Conservation (phyloP, 768 basidiomycete genomes). For the Termitomyces sp. region DNA sequence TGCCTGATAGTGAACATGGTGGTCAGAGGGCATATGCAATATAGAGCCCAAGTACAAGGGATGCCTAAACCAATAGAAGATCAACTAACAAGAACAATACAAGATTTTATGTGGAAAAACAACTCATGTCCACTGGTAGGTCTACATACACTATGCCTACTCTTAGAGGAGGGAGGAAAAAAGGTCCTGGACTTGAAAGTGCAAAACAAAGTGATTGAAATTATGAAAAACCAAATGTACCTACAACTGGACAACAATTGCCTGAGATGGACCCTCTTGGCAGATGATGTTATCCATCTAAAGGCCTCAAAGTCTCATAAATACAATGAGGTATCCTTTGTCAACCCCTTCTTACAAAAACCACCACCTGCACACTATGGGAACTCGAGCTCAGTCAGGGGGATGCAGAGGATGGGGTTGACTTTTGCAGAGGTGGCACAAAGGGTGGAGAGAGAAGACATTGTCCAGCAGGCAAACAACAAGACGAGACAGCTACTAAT, state of each 20-base stretch:
- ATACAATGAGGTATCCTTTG: too few species aligned
- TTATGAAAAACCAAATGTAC: slow-evolving; percentile 24
- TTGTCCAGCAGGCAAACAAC: too few species aligned
- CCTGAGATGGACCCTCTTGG: neutral
- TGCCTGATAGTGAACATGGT: slow-evolving; percentile 21
- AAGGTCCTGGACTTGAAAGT: slow-evolving; percentile 19
- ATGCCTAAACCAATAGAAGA: slow-evolving; percentile 28
- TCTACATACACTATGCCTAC: slow-evolving; percentile 15
- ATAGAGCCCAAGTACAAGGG: slow-evolving; percentile 30
- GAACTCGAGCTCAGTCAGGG: too few species aligned
- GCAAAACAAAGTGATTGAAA: slow-evolving; percentile 25
- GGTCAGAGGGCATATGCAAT: slow-evolving; percentile 18
- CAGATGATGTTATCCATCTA: slow-evolving; percentile 19
- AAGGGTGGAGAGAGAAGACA: too few species aligned
- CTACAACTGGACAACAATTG: neutral
- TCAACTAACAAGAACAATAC: neutral
- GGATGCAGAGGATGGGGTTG: too few species aligned
- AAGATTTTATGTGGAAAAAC: slow-evolving; percentile 27
- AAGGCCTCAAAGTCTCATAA: neutral
- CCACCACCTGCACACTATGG: too few species aligned
- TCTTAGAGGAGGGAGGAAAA: neutral
- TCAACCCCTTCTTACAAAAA: neutral
- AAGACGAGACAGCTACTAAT: too few species aligned
- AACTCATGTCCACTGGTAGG: slow-evolving; percentile 14
- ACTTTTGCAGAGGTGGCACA: too few species aligned